These are phyloP conservation scores for Calonectria leucothoes DNA, from an alignment of 2,329 filamentous ascomycete species.

Conservation along the genomic window DNA sequence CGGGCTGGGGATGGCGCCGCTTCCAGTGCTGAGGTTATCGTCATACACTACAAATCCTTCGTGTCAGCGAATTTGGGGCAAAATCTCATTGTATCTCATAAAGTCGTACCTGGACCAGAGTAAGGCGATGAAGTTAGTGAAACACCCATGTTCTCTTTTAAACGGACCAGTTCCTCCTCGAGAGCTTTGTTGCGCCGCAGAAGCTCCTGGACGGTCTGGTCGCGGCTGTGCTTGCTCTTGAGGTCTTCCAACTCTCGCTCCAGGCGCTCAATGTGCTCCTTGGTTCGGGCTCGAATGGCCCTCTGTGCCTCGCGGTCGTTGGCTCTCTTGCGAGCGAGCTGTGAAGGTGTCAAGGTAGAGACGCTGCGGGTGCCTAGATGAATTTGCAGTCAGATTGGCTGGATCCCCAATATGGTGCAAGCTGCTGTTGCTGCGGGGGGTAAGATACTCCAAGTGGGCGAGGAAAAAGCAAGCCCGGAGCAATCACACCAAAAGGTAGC, in stretches of 20 bases:
- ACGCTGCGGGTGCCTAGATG: conserved; percentile 76
- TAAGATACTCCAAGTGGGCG: background rate
- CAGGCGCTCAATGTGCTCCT: conserved; percentile 84
- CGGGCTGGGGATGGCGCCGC: conserved; percentile 55
- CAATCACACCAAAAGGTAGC: background rate
- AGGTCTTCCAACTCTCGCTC: conserved; percentile 82
- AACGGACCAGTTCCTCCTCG: conserved; percentile 62
- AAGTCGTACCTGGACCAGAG: conserved; percentile 52
- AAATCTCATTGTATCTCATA: conserved; percentile 1
- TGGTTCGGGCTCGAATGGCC: conserved; percentile 87
- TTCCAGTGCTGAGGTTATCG: conserved; percentile 52
- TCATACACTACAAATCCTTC: conserved; percentile 50
- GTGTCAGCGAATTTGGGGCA: conserved; percentile 24
- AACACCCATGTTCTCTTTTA: conserved; percentile 59
- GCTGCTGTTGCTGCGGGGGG: background rate
- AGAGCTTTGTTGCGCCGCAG: conserved; percentile 64
- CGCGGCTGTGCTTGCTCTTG: conserved; percentile 59
- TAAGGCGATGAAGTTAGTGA: conserved; percentile 55
- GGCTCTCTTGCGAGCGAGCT: conserved; percentile 88
- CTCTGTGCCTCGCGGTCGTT: conserved; percentile 93
- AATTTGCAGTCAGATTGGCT: background rate
- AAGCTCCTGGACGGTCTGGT: conserved; percentile 64
- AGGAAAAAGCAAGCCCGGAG: conserved; percentile 8
- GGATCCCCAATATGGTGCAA: background rate
- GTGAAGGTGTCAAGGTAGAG: conserved; percentile 87